Evolutionary conservation across 1,284 basidiomycete genomes (phyloP).

Genomic region (Austroboletus niveus): DNA sequence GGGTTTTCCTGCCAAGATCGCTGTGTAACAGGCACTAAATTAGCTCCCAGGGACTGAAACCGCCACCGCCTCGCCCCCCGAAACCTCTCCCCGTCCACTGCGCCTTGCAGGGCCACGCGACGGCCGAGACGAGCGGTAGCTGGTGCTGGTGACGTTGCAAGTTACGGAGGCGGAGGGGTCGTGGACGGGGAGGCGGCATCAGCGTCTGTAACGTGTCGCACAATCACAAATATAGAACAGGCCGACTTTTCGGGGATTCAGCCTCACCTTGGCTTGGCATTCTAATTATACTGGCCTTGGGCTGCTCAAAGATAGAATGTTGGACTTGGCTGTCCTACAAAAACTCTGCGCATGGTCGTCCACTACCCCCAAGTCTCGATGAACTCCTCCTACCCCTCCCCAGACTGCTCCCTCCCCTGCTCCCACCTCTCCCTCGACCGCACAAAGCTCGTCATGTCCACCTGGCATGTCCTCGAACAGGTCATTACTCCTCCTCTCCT

Average conservation of each 20-base stretch:
- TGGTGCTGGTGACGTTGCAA: too few relatives aligned
- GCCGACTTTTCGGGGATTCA: constrained; percentile 31
- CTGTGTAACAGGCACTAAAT: constrained; percentile 31
- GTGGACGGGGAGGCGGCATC: not conserved
- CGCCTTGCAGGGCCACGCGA: not conserved
- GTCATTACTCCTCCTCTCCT: constrained; percentile 25
- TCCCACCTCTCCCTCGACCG: constrained; percentile 28
- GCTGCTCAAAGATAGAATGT: constrained; percentile 38
- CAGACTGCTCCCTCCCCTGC: constrained; percentile 23
- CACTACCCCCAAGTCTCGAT: constrained; percentile 21
- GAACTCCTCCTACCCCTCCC: constrained; percentile 25
- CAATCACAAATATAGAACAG: constrained; percentile 24
- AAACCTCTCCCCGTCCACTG: not conserved
- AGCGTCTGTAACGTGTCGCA: constrained; percentile 7
- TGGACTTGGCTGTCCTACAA: constrained; percentile 39
- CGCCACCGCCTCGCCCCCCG: not conserved
- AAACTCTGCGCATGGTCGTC: constrained; percentile 30
- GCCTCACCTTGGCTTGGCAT: constrained; percentile 39
- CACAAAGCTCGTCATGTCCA: constrained; percentile 39
- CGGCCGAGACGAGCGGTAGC: not conserved
- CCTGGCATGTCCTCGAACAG: constrained; percentile 49
- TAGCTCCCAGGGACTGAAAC: constrained; percentile 15
- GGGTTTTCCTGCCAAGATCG: constrained; percentile 29
- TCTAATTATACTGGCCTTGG: constrained; percentile 33
- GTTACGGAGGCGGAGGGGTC: not conserved